phyloP scores from a whole-genome alignment of 331 rosid genomes.

The Malus hybrid region DNA sequence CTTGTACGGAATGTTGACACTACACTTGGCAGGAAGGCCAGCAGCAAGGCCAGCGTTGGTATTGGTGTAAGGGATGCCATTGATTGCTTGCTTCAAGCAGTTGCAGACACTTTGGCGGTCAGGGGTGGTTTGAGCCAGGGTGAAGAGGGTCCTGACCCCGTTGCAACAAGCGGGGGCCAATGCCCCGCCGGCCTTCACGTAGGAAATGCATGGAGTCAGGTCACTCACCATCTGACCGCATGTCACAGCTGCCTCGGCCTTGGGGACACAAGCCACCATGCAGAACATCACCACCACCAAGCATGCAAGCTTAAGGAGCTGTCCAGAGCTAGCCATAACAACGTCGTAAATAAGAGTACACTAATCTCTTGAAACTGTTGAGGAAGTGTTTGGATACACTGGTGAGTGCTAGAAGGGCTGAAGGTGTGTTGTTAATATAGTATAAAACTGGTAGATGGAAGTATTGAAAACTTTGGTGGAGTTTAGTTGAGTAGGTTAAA shows the following conservation, averaged over 20 bases:
- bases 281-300: slow-evolving; percentile 15
- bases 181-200: slow-evolving; percentile 25
- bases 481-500: slow-evolving; percentile 8
- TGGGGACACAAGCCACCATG: slow-evolving; percentile 11
- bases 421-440: background rate
- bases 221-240: slow-evolving; percentile 34
- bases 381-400: background rate
- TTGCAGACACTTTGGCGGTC: slow-evolving; percentile 33
- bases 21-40: slow-evolving; percentile 45
- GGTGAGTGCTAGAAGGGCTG: background rate
- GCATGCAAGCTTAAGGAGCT: slow-evolving; percentile 4
- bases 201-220: slow-evolving; percentile 40
- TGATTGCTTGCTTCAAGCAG: slow-evolving; percentile 39
- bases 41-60: slow-evolving; percentile 35
- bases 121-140: slow-evolving; percentile 10
- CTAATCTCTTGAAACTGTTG: background rate
- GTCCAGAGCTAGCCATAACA: background rate
- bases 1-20: slow-evolving; percentile 51
- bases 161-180: slow-evolving; percentile 37
- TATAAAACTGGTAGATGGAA: background rate
- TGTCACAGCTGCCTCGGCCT: slow-evolving; percentile 21
- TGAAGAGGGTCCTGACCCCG: slow-evolving; percentile 33
- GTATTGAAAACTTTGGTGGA: background rate
- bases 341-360: background rate
- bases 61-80: slow-evolving; percentile 18